phyloP scores from a whole-genome alignment of 495 filamentous ascomycete genomes.

The Aspergillus campestris region DNA sequence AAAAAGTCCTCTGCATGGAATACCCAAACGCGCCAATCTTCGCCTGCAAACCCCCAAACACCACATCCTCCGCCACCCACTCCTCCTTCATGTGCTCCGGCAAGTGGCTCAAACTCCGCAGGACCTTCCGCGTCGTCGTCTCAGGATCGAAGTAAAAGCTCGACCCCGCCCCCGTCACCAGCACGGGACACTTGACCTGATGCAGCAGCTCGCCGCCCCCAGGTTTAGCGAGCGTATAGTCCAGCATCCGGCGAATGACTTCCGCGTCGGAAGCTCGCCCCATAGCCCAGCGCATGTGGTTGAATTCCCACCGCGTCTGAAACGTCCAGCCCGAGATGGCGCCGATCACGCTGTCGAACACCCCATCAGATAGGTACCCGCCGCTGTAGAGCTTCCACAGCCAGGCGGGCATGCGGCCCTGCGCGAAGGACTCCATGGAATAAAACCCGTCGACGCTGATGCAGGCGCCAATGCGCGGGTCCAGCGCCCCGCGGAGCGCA shows the following conservation, averaged over 20 bases:
- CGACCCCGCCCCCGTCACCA: slow-evolving; percentile 9
- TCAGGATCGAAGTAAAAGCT: slow-evolving; percentile 3
- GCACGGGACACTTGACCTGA: slow-evolving; percentile 4
- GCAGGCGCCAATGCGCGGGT: slow-evolving; percentile 37
- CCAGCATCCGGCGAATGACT: slow-evolving; percentile 1
- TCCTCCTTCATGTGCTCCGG: neutral
- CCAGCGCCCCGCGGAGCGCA: slow-evolving; percentile 25
- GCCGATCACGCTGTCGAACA: slow-evolving; percentile 14
- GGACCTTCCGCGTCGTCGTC: slow-evolving; percentile 1
- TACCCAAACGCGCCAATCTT: slow-evolving; percentile 14
- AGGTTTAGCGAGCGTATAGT: slow-evolving; percentile 1
- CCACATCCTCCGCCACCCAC: slow-evolving; percentile 8
- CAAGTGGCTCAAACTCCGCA: neutral
- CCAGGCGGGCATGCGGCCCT: slow-evolving; percentile 11
- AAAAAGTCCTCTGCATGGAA: neutral
- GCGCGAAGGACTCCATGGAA: slow-evolving; percentile 23
- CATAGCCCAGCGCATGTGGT: slow-evolving; percentile 6
- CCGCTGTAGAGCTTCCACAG: slow-evolving; percentile 1
- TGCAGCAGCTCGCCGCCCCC: slow-evolving; percentile 1
- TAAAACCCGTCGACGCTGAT: slow-evolving; percentile 29
- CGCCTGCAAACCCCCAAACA: slow-evolving; percentile 11
- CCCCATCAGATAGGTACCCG: slow-evolving; percentile 17
- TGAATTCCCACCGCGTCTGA: slow-evolving; percentile 29
- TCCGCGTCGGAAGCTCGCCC: neutral
- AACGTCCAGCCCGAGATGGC: slow-evolving; percentile 10